A percentile compares a stretch with the other conserved stretches of the same genome.
phyloP scores from a whole-genome alignment of 2,329 filamentous ascomycete species.

The Magnaporthiopsis poae region DNA sequence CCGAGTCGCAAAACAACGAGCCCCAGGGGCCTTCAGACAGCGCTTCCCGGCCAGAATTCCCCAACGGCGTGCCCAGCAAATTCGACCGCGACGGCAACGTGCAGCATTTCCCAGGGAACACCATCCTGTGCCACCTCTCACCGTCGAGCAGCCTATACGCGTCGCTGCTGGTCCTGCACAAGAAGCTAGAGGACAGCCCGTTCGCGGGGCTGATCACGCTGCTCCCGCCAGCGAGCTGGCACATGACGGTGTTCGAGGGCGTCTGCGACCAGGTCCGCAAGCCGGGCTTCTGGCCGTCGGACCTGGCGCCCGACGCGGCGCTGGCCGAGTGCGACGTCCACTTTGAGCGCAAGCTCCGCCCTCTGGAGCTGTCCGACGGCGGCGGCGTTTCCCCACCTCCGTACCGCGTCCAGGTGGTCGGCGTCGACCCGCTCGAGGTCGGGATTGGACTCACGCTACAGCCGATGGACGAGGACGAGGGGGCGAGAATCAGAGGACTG shows the following conservation, averaged over 20 bases:
- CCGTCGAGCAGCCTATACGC: constrained; percentile 11
- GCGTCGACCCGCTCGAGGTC: constrained; percentile 14
- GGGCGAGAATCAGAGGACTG: constrained; percentile 12
- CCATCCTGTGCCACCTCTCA: constrained; percentile 18
- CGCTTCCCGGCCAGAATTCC: constrained; percentile 1
- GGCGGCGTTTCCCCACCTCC: constrained; percentile 11
- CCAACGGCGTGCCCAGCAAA: constrained; percentile 11
- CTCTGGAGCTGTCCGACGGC: constrained; percentile 11
- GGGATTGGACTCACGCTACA: constrained; percentile 14
- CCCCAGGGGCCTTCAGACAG: neutral
- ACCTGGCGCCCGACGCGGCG: constrained; percentile 11
- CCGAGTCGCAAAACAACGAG: neutral
- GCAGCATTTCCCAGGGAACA: constrained; percentile 19
- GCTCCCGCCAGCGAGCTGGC: constrained; percentile 18
- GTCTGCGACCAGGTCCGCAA: constrained; percentile 17
- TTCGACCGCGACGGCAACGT: constrained; percentile 17
- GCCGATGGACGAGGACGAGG: constrained; percentile 9
- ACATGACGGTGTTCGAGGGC: constrained; percentile 21
- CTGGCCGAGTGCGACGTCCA: constrained; percentile 13
- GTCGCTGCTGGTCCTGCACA: constrained; percentile 14
- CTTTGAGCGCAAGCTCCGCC: constrained; percentile 13
- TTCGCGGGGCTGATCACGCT: constrained; percentile 14
- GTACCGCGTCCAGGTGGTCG: constrained; percentile 12
- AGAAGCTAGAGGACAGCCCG: constrained; percentile 13
- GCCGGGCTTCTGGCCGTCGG: constrained; percentile 16